phyloP scores from a whole-genome alignment of 2,329 filamentous ascomycete species.

The Colletotrichum horii region DNA sequence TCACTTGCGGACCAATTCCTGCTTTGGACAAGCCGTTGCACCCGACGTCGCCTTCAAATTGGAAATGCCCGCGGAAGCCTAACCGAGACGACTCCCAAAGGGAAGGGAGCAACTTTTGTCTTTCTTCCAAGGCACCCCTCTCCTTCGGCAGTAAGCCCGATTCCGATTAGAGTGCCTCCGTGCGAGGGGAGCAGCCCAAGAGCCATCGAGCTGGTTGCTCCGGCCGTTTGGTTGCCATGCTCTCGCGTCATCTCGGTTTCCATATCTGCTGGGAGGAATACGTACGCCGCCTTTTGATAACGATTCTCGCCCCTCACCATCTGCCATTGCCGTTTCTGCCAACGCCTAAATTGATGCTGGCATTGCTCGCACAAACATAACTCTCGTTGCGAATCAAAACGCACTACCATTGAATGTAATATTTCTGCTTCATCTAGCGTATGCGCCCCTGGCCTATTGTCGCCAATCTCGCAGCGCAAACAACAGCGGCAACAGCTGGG shows the following conservation, averaged over 20 bases:
- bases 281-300: neutral
- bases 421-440: neutral
- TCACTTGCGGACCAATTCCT: neutral
- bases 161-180: neutral
- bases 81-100: neutral
- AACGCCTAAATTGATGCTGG: neutral
- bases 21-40: neutral
- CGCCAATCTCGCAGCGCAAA: conserved; percentile 11
- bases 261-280: neutral
- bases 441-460: neutral
- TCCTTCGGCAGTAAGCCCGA: conserved; percentile 1
- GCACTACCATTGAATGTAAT: neutral
- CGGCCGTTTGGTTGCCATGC: neutral
- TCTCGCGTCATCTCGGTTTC: neutral
- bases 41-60: neutral
- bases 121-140: neutral
- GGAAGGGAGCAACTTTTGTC: neutral
- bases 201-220: neutral
- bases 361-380: neutral
- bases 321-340: neutral
- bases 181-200: neutral
- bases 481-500: neutral
- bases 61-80: neutral
- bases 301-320: neutral
- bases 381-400: neutral